A percentile compares a stretch with the other conserved stretches of the same genome.
Conservation (phyloP, 2,329 filamentous ascomycete species). For the Penicillium frequentans region DNA sequence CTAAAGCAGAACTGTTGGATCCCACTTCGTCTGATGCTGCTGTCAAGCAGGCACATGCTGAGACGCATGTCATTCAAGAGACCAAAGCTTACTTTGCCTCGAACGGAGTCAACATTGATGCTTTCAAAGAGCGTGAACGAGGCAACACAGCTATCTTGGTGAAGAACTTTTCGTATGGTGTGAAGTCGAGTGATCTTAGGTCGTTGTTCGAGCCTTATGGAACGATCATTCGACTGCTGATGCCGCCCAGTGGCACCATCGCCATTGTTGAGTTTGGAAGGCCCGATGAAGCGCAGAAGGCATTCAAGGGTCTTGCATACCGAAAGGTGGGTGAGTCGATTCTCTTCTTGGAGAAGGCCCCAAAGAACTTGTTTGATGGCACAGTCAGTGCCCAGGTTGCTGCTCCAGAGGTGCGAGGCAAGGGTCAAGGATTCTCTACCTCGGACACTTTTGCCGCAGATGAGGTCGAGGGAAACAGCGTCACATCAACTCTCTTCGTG, state of each 20-base stretch:
- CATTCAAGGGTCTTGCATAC: conserved; percentile 84
- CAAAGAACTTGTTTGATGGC: conserved; percentile 70
- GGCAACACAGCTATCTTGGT: conserved; percentile 86
- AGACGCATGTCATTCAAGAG: conserved; percentile 94
- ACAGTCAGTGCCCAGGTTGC: conserved; percentile 33
- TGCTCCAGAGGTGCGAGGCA: conserved; percentile 29
- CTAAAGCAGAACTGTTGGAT: conserved; percentile 88
- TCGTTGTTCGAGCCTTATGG: conserved; percentile 85
- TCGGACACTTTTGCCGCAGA: conserved; percentile 45
- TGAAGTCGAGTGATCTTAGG: conserved; percentile 73
- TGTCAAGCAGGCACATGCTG: conserved; percentile 93
- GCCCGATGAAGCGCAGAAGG: conserved; percentile 74
- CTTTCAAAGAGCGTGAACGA: conserved; percentile 81
- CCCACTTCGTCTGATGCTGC: conserved; percentile 94
- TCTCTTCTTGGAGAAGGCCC: conserved; percentile 90
- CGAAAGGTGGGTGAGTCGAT: conserved; percentile 88
- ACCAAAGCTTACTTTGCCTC: conserved; percentile 87
- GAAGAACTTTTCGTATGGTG: conserved; percentile 91
- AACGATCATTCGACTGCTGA: conserved; percentile 75
- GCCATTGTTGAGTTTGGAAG: conserved; percentile 88
- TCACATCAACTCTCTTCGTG: conserved; percentile 84
- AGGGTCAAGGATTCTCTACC: conserved; percentile 43
- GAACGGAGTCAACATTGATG: conserved; percentile 87
- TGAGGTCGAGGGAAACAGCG: conserved; percentile 41
- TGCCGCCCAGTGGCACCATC: conserved; percentile 90